Evolutionary conservation across 352 stramenopile genomes (phyloP), one percentile per base, ranked within the genome.

Genomic region (Phytophthora ramorum): DNA sequence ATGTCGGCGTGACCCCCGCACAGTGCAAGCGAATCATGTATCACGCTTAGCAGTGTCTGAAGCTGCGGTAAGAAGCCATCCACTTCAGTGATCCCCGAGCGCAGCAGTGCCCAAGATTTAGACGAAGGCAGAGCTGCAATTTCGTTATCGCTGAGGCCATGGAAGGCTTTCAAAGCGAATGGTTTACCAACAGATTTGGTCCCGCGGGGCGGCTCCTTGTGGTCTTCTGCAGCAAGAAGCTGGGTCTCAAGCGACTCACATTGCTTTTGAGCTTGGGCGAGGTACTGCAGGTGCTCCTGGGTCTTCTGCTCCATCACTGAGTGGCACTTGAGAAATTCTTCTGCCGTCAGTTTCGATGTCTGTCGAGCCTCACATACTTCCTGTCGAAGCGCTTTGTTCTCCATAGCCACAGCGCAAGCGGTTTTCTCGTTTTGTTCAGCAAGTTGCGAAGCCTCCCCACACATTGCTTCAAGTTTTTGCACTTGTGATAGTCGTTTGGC

Each of bases 41-140:
- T 12, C 24, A 68, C 56, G 9, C 56, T 50, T 1, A 78, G 37
- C 9, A 85, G 62, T 5, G 59, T 58, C 63, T 85, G 73, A 0
- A 90, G 57, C 10, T 85, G 59, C 13, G 73, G 63, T 2, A 89
- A 60, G 32, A 90, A 90, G 16, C 58, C 63, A 14, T 66, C 62
- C 3, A 90, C 47, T 26, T 65, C 58, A 6, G 49, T 58, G 14
- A 89, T 67, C 10, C 38, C 56, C 2, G 51, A 44, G 3, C 56
- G 50, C 19, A 71, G 53, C 3, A 68, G n/a, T 22, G 14, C 9
- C 67, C 67, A 75, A 37, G 44, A 46, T 17, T 62, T 58, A 13
- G 43, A 34, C 24, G 46, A 6, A 57, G 63, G 41, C 9, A 73
- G 47, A 22, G 41, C 35, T 14, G 17, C 19, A 14, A 73, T 52